phyloP scores from a whole-genome alignment of 2,329 filamentous ascomycete species.

The Aplosporella prunicola region DNA sequence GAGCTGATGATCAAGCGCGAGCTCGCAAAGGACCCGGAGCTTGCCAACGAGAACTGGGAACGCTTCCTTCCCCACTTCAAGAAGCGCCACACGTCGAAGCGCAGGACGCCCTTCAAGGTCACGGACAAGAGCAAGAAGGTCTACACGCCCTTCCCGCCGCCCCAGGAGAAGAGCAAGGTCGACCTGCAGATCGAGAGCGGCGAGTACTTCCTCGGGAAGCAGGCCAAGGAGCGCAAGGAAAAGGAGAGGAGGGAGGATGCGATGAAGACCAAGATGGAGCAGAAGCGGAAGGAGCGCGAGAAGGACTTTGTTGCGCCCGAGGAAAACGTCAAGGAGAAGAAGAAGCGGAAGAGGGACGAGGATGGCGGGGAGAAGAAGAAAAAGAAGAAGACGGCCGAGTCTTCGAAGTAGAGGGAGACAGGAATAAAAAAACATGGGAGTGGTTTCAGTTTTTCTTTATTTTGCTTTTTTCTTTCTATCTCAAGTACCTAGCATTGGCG shows the following conservation, averaged over 20 bases:
- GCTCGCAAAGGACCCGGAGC: slow-evolving; percentile 76
- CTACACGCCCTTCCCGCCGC: slow-evolving; percentile 95
- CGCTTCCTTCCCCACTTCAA: slow-evolving; percentile 96
- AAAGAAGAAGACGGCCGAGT: slow-evolving; percentile 32
- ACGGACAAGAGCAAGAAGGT: slow-evolving; percentile 88
- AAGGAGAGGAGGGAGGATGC: slow-evolving; percentile 74
- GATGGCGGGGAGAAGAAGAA: slow-evolving; percentile 27
- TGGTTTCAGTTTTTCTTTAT: too few relatives aligned
- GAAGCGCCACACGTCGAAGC: slow-evolving; percentile 79
- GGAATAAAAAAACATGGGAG: too few relatives aligned
- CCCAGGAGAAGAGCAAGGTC: slow-evolving; percentile 97
- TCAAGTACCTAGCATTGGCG: too few relatives aligned
- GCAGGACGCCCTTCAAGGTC: slow-evolving; percentile 72
- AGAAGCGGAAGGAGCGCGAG: slow-evolving; percentile 76
- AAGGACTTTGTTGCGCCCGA: slow-evolving; percentile 81
- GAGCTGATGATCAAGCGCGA: slow-evolving; percentile 91
- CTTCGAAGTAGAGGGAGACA: slow-evolving; percentile 2
- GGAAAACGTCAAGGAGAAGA: slow-evolving; percentile 51
- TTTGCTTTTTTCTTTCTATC: too few relatives aligned
- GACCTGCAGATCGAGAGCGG: slow-evolving; percentile 96
- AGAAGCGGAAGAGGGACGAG: slow-evolving; percentile 44
- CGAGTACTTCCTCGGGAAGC: slow-evolving; percentile 91
- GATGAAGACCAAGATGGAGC: slow-evolving; percentile 78
- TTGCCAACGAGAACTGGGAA: slow-evolving; percentile 87
- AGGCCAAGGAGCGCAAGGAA: slow-evolving; percentile 75